Conservation (phyloP, 2,329 filamentous ascomycete genomes). For the Aspergillus pseudoterreus region DNA sequence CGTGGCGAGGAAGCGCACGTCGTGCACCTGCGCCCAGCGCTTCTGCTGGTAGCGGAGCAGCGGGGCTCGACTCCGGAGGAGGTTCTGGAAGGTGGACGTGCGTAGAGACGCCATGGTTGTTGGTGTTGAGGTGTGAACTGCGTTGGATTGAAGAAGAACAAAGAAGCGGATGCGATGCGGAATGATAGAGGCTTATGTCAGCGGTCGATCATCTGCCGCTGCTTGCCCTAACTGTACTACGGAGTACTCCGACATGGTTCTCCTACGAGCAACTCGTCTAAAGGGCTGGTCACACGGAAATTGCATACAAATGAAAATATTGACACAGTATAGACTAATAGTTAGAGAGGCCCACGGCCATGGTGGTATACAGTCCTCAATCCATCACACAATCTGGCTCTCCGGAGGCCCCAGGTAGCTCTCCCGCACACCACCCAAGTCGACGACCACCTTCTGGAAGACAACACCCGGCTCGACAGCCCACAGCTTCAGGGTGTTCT, state of each 20-base stretch:
- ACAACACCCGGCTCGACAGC: constrained; percentile 51
- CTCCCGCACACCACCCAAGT: constrained; percentile 53
- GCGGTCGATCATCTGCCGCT: background rate
- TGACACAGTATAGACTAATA: background rate
- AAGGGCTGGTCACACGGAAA: no score
- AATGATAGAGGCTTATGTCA: background rate
- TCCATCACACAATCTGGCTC: constrained; percentile 30
- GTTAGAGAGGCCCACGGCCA: background rate
- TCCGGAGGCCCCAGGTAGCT: constrained; percentile 58
- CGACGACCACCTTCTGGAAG: constrained; percentile 55
- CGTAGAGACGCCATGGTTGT: constrained; percentile 49
- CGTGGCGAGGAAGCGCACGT: constrained; percentile 84
- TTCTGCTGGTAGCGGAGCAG: constrained; percentile 54
- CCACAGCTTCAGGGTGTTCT: constrained; percentile 50
- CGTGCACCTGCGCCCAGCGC: constrained; percentile 87
- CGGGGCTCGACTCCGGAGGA: constrained; percentile 31
- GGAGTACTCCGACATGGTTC: no score
- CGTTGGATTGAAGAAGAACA: background rate
- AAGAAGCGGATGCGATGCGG: background rate
- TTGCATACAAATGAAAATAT: background rate
- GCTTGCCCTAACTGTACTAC: background rate
- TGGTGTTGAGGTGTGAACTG: background rate
- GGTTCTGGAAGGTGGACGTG: constrained; percentile 48
- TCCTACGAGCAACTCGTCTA: no score
- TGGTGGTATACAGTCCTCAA: background rate